Base-by-base conservation (phyloP, 2,329 filamentous ascomycete species). In the Colletotrichum graminicola region DNA sequence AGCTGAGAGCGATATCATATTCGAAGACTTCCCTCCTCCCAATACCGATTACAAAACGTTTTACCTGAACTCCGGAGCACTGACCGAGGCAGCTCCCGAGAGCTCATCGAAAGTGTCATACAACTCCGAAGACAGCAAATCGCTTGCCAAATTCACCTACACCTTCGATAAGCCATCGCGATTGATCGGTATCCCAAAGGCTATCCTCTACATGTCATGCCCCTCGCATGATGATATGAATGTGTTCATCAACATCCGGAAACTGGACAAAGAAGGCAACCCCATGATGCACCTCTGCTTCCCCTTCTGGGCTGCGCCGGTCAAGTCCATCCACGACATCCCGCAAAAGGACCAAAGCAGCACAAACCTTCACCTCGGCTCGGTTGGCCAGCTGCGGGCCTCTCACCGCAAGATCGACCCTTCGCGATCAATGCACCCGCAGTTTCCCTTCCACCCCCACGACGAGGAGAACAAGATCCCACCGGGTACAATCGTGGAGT, bases 101-200 rank as follows among this genome's bases (percentile, higher is more conserved):
- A 36, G n/a, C 14, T 55, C 45, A 2, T 62, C 72, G 3, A 75
- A 72, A 0, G 45, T 78, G 0, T 75, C 78, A 0, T 82, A 83
- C 73, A 74, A 80, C 62, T 81, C 82, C 0, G 78, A 81, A 49
- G 78, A 76, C 49, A 66, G 70, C 23, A 51, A 61, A 3, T 74
- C 71, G 11, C 74, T 75, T 23, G 67, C 76, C 26, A 77, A 78
- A 14, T 85, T 86, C 75, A 80, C 74, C 1, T 77, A 81, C 73
- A 83, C 76, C 0, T 86, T 87, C 73, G 29, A 75, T 3, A 74
- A 82, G 54, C 75, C 76, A 1, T 80, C 82, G 0, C 76, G 80
- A 3, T 75, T 87, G 0, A 80, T 85, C 18, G 85, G 85, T 1
- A 75, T 84, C 0, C 82, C 85, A 5, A 87, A 86, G 73, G 83